Base-by-base conservation (phyloP, 1,139 yeast genomes). In the Blastobotrys malaysiensis region DNA sequence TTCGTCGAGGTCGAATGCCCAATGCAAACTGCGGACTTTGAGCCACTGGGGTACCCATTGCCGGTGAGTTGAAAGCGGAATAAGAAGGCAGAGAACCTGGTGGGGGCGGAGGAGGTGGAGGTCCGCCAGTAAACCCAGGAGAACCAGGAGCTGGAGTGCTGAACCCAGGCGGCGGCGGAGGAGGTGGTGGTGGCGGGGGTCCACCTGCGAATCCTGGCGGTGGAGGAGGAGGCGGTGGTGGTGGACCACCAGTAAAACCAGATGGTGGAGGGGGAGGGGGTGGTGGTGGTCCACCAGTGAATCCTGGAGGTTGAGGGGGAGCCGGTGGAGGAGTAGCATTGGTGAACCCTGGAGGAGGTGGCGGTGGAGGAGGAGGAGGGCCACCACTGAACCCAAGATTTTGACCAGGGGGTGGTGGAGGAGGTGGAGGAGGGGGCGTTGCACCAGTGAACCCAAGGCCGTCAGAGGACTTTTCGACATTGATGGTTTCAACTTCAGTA, bases 1-100 rank as follows among this genome's bases (percentile, higher is more conserved):
- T 85, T 16, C 80, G 73, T 54, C 79, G 79, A 3, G 95, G 87
- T 53, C 85, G 74, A 27, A 64, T 56, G 7, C 63, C 60, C 31
- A 60, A 31, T 18, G 57, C 56, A 54, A 59, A 63, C 44, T 58
- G 63, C 2, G 66, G 57, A 18, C 57, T 57, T 7, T 59, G 57
- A n/a, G 59, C 47, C 7, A 52, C 52, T n/a, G 63, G 61, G 1
- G 64, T 57, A 9, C 57, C 22, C 9, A 51, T 59, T 55, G 54
- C 59, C 24, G 66, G 54, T 6, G 63, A 31, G 11, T 31, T 31
- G n/a, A 13, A 16, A 16, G 16, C n/a, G 7, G 39, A 31, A 31
- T 31, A 31, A 13, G 39, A 65, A 1, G 66, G 65, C 5, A 64
- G 63, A 5, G 52, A 52, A 24, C 58, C 56, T 5, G 61, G 51